Evolutionary conservation across 441 rosid genomes (phyloP).

Genomic region (Dalechampia spathulata): DNA sequence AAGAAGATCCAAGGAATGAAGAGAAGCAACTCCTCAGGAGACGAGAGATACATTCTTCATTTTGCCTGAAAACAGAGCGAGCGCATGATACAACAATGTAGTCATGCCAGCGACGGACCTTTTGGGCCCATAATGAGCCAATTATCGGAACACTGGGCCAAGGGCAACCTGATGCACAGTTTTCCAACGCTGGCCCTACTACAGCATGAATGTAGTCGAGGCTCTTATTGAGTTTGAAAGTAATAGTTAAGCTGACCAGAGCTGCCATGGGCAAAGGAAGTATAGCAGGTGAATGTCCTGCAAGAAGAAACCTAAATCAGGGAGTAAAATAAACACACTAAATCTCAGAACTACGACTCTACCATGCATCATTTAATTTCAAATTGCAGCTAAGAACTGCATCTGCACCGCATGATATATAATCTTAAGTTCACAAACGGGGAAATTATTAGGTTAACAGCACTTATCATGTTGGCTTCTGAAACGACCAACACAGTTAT

Average conservation of each 20-base stretch:
- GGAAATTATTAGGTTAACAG: too few species aligned
- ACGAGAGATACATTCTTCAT: constrained; percentile 44
- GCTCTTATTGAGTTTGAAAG: constrained; percentile 45
- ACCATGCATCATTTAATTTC: not conserved
- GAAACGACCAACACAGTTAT: too few species aligned
- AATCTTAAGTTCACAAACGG: too few species aligned
- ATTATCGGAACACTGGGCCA: constrained; percentile 43
- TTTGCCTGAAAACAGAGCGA: constrained; percentile 42
- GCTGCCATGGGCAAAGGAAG: constrained; percentile 71
- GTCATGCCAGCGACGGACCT: constrained; percentile 57
- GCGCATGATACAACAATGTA: constrained; percentile 47
- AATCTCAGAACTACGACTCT: not conserved
- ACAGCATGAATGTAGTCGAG: constrained; percentile 47
- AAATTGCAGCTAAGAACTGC: too few species aligned
- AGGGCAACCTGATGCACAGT: constrained; percentile 44
- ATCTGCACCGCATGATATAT: too few species aligned
- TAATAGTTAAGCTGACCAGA: constrained; percentile 64
- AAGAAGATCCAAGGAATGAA: constrained; percentile 44
- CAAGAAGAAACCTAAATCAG: constrained; percentile 10
- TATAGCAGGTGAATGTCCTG: constrained; percentile 27
- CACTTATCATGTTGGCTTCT: too few species aligned
- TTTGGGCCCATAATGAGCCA: constrained; percentile 64
- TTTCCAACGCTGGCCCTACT: constrained; percentile 57
- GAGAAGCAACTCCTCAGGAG: constrained; percentile 57
- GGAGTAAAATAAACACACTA: constrained; percentile 1